Evolutionary conservation across 2,329 filamentous ascomycete genomes (phyloP).

Genomic region (Colletotrichum sp.): DNA sequence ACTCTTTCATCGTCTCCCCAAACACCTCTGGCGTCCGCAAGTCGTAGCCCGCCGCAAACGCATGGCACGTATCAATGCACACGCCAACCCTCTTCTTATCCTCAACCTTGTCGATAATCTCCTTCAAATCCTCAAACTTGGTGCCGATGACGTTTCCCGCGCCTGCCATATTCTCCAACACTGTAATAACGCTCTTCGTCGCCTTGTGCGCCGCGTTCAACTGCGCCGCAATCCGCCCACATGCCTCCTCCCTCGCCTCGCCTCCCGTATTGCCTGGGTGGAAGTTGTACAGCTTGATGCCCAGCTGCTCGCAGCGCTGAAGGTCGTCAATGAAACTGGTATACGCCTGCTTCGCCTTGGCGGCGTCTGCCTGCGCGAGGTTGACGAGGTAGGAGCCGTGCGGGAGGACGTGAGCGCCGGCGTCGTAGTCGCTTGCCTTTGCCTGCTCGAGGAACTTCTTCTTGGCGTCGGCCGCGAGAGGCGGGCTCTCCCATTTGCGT

Average conservation of each 20-base stretch:
- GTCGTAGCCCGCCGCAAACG: constrained; percentile 94
- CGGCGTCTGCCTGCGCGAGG: constrained; percentile 81
- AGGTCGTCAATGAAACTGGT: constrained; percentile 87
- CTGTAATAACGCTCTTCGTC: constrained; percentile 77
- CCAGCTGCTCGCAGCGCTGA: constrained; percentile 80
- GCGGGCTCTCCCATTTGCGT: constrained; percentile 89
- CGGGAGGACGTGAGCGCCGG: constrained; percentile 77
- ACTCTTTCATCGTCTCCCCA: constrained; percentile 72
- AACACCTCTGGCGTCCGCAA: constrained; percentile 78
- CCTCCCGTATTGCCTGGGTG: constrained; percentile 87
- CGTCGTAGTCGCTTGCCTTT: constrained; percentile 73
- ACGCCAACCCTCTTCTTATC: constrained; percentile 88
- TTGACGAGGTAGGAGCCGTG: constrained; percentile 98
- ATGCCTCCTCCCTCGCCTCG: constrained; percentile 69
- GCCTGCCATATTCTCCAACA: constrained; percentile 96
- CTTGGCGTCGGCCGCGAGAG: constrained; percentile 71
- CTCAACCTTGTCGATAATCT: constrained; percentile 80
- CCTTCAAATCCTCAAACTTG: constrained; percentile 83
- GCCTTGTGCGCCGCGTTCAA: constrained; percentile 83
- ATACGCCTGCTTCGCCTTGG: constrained; percentile 87
- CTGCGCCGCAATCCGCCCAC: constrained; percentile 78
- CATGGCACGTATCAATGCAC: constrained; percentile 96
- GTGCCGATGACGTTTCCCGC: constrained; percentile 86
- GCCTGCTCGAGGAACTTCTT: constrained; percentile 74
- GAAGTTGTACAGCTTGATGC: constrained; percentile 96